Base-by-base conservation (phyloP, 192 early-diverging fungal species). In the Coemansia sp. region DNA sequence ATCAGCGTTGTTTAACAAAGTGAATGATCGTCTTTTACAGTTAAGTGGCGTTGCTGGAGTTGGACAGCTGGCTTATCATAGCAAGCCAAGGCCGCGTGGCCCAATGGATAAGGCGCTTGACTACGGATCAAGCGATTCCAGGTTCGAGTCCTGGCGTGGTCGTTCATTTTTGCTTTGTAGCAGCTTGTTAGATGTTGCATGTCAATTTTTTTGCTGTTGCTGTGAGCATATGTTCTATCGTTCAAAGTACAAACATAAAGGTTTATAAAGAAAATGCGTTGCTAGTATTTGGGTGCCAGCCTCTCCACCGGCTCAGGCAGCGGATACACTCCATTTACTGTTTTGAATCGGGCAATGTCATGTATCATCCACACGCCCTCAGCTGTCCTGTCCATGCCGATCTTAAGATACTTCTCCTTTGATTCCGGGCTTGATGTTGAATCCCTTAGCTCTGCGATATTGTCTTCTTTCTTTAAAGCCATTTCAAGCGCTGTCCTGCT, bases 21-120 rank as follows among this genome's bases (percentile, higher is more conserved):
- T 32, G 2, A 32, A 32, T 2, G 2, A 32, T 32, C 2, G 32
- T 2, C 1, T 32, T 2, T 2, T 32, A 32, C 32, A 1, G 4
- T 32, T 32, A 32, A 32, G 4, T 2, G 2, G 32, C 32, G 32
- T 2, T 66, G n/a, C n/a, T 39, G 32, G n/a, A 57, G 16, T 32
- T 39, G 22, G 37, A 57, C 12, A 49, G 0, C n/a, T 49, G 18
- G 47, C 47, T 49, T 49, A n/a, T 49, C 3, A 49, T 48, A 4
- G 32, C 32, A 4, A 57, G 22, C 13, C 11, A 49, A 49, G 55
- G 55, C 55, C 55, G 55, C 55, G 55, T 56, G 55, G 55, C 55
- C 55, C 55, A 56, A 56, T 56, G 55, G 55, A 56, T 56, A 56
- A 56, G 55, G 55, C 55, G 55, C 55, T 56, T 56, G 55, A 56